These are phyloP conservation scores for Nidula niveotomentosa DNA, from an alignment of 1,284 basidiomycete genomes.

Conservation along the genomic window DNA sequence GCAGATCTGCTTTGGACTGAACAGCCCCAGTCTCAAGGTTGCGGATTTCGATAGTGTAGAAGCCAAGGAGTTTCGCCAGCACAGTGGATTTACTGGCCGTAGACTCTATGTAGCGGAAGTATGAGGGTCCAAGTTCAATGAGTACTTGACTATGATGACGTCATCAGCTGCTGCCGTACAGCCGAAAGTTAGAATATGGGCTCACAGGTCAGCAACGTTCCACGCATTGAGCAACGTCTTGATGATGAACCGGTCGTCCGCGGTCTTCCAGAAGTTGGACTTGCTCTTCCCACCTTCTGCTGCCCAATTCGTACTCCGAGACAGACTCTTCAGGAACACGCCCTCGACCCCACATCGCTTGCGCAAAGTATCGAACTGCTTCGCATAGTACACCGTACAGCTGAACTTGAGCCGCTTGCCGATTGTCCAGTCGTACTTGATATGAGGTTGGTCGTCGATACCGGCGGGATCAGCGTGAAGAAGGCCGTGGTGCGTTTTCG, in stretches of 20 bases:
- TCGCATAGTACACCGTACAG: conserved; percentile 79
- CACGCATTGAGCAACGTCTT: conserved; percentile 82
- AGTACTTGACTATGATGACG: conserved; percentile 60
- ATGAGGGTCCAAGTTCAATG: conserved; percentile 72
- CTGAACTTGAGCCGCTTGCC: conserved; percentile 72
- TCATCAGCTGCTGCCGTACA: background rate
- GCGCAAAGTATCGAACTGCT: conserved; percentile 70
- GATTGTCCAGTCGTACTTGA: conserved; percentile 78
- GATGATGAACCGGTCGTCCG: conserved; percentile 75
- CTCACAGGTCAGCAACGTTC: conserved; percentile 82
- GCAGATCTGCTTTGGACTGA: conserved; percentile 67
- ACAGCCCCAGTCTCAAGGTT: conserved; percentile 68
- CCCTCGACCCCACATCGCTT: conserved; percentile 68
- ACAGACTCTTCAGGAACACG: conserved; percentile 58
- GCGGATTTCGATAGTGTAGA: conserved; percentile 74
- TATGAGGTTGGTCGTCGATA: conserved; percentile 71
- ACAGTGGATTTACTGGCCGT: conserved; percentile 33
- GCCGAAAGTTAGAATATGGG: conserved; percentile 11
- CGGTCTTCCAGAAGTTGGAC: conserved; percentile 78
- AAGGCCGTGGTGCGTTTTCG: conserved; percentile 45
- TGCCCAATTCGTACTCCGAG: conserved; percentile 63
- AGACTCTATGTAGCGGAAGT: conserved; percentile 74
- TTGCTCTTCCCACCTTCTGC: conserved; percentile 74
- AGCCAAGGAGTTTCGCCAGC: conserved; percentile 75
- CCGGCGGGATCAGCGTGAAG: conserved; percentile 40